Evolutionary conservation across 2,329 filamentous ascomycete genomes (phyloP), one percentile per base, ranked within the genome.

Genomic region (Penicillium sp.): DNA sequence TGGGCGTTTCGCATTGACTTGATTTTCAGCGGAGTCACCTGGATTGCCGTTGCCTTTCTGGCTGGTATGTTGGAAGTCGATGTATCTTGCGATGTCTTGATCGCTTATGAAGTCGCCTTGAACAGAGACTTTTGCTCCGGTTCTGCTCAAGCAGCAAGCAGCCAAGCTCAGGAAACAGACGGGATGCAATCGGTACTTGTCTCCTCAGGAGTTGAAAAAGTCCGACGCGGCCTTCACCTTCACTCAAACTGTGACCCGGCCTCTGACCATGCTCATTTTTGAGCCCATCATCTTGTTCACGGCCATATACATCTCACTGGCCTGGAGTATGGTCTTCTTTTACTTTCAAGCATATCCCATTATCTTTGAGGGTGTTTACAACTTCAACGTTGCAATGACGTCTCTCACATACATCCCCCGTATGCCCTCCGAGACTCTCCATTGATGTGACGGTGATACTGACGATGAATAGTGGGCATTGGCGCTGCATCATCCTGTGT

Each of bases 291-390:
- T 91, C 6, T 72, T 81, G 16, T 83, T 80, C 33, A 79, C 77
- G 1, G 87, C 82, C 60, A 58, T 79, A 56, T 90, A 88, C 62
- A 71, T 89, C 8, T 80, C 86, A 21, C 71, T 90, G 18, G 75
- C 81, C 21, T 90, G 88, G 57, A 76, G 72, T 3, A 75, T 83
- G 44, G 78, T 83, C 47, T 83, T 80, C 71, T 86, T 90, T 66
- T 87, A 81, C 57, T 87, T 91, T 53, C 80, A 87, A 60, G 83
- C 84, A 2, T 90, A 83, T 59, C 81, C 81, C 1, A 73, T 83
- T 44, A 84, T 88, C 48, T 90, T 87, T 61, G 69, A 76, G 42
- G 72, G 65, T 16, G 72, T 81, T 3, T 88, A 88, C 60, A 68
- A 70, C 19, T 78, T 88, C 45, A 78, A 74, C 2, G 71, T 81